phyloP scores from a whole-genome alignment of 1,284 basidiomycete genomes.

The Leccinum fallax region DNA sequence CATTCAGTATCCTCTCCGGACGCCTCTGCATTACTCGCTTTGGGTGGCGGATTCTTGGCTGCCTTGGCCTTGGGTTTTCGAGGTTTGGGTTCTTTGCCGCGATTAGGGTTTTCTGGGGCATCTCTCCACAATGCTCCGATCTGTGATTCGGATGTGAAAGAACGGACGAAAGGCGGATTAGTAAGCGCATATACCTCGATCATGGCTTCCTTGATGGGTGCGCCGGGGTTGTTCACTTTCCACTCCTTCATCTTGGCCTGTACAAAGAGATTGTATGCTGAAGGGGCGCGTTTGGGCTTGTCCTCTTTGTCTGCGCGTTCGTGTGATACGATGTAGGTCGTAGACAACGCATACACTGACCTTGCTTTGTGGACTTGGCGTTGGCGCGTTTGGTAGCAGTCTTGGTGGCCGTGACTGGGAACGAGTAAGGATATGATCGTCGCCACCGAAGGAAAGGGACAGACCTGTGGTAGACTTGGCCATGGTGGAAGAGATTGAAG shows the following conservation, averaged over 20 bases:
- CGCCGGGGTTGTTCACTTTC: constrained; percentile 53
- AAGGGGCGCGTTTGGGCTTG: constrained; percentile 55
- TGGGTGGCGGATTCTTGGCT: constrained; percentile 14
- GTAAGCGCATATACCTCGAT: constrained; percentile 40
- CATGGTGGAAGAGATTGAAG: constrained; percentile 29
- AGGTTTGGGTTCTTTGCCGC: constrained; percentile 48
- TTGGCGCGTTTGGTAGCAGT: constrained; percentile 53
- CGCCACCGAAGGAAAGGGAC: neutral
- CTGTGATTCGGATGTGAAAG: constrained; percentile 35
- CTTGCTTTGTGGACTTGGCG: constrained; percentile 40
- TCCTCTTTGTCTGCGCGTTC: constrained; percentile 37
- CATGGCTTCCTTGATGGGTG: constrained; percentile 54
- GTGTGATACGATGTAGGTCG: neutral
- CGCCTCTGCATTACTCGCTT: constrained; percentile 29
- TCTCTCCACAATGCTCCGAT: constrained; percentile 56
- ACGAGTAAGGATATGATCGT: neutral
- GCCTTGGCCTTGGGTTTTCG: constrained; percentile 40
- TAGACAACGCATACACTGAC: constrained; percentile 17
- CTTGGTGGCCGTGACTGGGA: constrained; percentile 51
- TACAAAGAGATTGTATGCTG: constrained; percentile 57
- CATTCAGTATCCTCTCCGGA: constrained; percentile 29
- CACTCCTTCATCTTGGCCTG: constrained; percentile 54
- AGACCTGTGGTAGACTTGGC: constrained; percentile 40
- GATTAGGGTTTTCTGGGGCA: constrained; percentile 60
- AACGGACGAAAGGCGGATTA: neutral